Conservation (phyloP, 495 filamentous ascomycete genomes). For the Cercophora sp. region DNA sequence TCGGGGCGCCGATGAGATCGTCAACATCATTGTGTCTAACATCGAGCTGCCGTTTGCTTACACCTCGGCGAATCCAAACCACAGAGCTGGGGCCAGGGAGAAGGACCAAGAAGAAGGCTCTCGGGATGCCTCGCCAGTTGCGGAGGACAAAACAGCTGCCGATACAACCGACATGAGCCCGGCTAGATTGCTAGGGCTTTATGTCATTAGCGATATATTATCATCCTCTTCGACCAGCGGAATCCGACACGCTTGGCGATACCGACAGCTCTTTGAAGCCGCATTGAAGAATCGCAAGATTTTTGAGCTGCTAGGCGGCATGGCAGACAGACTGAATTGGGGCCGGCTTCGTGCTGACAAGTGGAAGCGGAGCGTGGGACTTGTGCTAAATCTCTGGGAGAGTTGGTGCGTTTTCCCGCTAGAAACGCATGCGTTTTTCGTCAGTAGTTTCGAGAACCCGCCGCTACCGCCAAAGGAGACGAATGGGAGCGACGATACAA, state of each 20-base stretch:
- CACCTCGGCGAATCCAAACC: conserved; percentile 46
- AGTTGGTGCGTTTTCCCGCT: conserved; percentile 83
- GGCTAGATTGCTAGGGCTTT: conserved; percentile 77
- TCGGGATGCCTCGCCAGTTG: conserved; percentile 31
- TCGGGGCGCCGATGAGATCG: conserved; percentile 78
- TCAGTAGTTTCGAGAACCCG: conserved; percentile 67
- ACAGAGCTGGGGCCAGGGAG: conserved; percentile 37
- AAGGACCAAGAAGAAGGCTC: conserved; percentile 37
- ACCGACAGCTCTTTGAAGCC: conserved; percentile 78
- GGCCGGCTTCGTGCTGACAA: conserved; percentile 82
- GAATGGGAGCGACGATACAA: conserved; percentile 41
- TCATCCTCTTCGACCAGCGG: conserved; percentile 79
- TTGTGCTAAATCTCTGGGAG: conserved; percentile 79
- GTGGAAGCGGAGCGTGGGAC: conserved; percentile 77
- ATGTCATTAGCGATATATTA: conserved; percentile 83
- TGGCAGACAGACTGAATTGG: conserved; percentile 76
- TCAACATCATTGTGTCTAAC: conserved; percentile 80
- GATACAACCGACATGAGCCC: conserved; percentile 59
- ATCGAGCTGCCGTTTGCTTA: conserved; percentile 71
- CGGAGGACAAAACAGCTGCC: conserved; percentile 30
- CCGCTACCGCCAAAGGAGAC: conserved; percentile 54
- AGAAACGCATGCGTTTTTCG: conserved; percentile 69
- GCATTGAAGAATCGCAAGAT: conserved; percentile 64
- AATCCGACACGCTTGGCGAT: conserved; percentile 86
- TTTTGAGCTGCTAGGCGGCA: conserved; percentile 75